Conservation (phyloP, 768 basidiomycete genomes). For the Paxillus ammoniavirescens region DNA sequence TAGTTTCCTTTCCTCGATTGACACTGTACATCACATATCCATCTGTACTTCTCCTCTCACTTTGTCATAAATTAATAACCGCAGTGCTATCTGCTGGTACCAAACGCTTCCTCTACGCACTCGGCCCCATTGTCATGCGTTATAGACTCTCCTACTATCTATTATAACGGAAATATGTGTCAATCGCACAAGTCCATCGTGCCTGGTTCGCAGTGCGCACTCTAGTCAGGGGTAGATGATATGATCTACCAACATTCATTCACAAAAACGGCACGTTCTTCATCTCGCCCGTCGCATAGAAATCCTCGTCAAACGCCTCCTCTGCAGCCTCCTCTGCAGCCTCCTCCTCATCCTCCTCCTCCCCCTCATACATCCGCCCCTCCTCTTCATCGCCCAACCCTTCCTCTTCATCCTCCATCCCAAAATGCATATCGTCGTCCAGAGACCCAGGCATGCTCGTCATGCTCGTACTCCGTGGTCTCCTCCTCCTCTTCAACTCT, state of each 20-base stretch:
- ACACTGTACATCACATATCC: no score
- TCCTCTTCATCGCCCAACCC: slow-evolving; percentile 32
- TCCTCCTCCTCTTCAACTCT: slow-evolving; percentile 37
- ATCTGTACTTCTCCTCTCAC: no score
- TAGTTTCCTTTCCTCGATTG: no score
- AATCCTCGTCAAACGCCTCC: slow-evolving; percentile 66
- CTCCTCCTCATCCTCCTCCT: slow-evolving; percentile 35
- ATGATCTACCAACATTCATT: background rate
- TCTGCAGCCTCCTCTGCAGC: slow-evolving; percentile 69
- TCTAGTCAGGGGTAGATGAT: no score
- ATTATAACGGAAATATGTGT: no score
- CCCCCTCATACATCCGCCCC: slow-evolving; percentile 33
- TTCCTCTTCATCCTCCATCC: slow-evolving; percentile 49
- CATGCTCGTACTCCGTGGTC: slow-evolving; percentile 59
- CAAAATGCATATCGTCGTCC: slow-evolving; percentile 56
- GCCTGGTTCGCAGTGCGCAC: no score
- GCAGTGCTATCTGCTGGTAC: no score
- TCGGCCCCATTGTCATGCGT: no score
- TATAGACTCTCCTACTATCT: no score
- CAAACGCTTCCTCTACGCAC: no score
- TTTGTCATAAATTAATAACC: no score
- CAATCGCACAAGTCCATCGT: no score
- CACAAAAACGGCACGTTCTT: slow-evolving; percentile 69
- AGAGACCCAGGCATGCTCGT: slow-evolving; percentile 88
- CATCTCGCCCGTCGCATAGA: slow-evolving; percentile 83